Conservation (phyloP, 108 stramenopile species). For the Cylindrotheca fusiformis region DNA sequence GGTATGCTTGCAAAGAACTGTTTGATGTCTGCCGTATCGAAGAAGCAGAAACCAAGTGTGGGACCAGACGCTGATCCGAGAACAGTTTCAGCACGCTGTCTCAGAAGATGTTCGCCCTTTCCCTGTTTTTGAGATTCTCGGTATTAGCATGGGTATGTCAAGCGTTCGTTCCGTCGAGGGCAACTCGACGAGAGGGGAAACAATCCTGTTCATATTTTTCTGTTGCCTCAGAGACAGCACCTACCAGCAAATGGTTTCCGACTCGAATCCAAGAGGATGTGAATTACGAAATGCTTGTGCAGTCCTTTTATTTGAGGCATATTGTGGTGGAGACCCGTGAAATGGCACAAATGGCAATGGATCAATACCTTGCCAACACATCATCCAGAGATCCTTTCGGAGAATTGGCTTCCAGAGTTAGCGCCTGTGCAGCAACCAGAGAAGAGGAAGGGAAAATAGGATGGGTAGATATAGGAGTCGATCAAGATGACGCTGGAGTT, state of each 20-base stretch:
- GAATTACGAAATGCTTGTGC: slow-evolving; percentile 17
- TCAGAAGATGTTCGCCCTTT: too few species aligned
- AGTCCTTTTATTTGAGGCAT: slow-evolving; percentile 39
- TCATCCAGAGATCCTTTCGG: slow-evolving; percentile 52
- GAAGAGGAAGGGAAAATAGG: slow-evolving; percentile 70
- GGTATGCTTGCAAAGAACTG: too few species aligned
- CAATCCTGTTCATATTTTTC: too few species aligned
- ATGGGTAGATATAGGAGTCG: slow-evolving; percentile 57
- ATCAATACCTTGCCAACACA: slow-evolving; percentile 30
- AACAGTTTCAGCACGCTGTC: too few species aligned
- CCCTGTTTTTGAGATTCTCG: too few species aligned
- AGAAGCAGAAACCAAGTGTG: too few species aligned
- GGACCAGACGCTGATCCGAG: too few species aligned
- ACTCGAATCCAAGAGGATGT: slow-evolving; percentile 38
- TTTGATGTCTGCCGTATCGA: too few species aligned
- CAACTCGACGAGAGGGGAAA: too few species aligned
- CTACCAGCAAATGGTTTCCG: slow-evolving; percentile 34
- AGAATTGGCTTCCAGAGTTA: slow-evolving; percentile 50
- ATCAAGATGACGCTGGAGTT: slow-evolving; percentile 12
- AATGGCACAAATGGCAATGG: slow-evolving; percentile 57
- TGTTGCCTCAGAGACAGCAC: too few species aligned
- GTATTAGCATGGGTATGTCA: too few species aligned
- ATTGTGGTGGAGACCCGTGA: slow-evolving; percentile 62
- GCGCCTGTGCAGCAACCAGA: slow-evolving; percentile 54
- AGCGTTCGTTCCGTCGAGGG: too few species aligned